Conservation (phyloP, 1,139 yeast genomes). For the Geotrichum reessii region DNA sequence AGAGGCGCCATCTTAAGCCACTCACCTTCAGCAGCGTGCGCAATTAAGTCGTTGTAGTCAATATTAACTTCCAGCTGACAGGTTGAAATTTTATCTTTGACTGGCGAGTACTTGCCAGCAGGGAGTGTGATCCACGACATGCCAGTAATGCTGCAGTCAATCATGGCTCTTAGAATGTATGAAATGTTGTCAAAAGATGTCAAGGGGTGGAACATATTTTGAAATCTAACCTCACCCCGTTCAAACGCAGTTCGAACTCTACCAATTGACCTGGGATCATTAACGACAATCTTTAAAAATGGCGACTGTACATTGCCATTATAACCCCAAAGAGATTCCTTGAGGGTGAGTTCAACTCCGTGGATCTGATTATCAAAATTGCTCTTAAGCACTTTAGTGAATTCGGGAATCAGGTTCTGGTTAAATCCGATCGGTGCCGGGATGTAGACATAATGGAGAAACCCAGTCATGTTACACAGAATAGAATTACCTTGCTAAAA, state of each 20-base stretch:
- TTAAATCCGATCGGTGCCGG: slow-evolving; percentile 83
- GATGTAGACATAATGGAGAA: slow-evolving; percentile 82
- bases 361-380: slow-evolving; percentile 34
- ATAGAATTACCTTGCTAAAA: slow-evolving; percentile 70
- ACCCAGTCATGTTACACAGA: slow-evolving; percentile 83
- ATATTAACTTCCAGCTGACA: slow-evolving; percentile 82
- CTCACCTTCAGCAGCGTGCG: slow-evolving; percentile 88
- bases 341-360: slow-evolving; percentile 56
- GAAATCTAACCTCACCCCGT: slow-evolving; percentile 68
- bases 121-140: slow-evolving; percentile 98
- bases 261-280: slow-evolving; percentile 60
- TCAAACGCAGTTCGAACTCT: slow-evolving; percentile 76
- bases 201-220: slow-evolving; percentile 48
- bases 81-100: slow-evolving; percentile 50
- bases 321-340: slow-evolving; percentile 93
- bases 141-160: slow-evolving; percentile 82
- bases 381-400: slow-evolving; percentile 43
- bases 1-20: slow-evolving; percentile 93
- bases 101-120: slow-evolving; percentile 54
- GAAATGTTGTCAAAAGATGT: slow-evolving; percentile 87
- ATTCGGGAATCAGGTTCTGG: slow-evolving; percentile 44
- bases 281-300: slow-evolving; percentile 66
- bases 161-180: slow-evolving; percentile 78
- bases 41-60: slow-evolving; percentile 58
- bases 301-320: slow-evolving; percentile 73